phyloP scores from a whole-genome alignment of 2,329 filamentous ascomycete species.

The Fusarium incarnatum region DNA sequence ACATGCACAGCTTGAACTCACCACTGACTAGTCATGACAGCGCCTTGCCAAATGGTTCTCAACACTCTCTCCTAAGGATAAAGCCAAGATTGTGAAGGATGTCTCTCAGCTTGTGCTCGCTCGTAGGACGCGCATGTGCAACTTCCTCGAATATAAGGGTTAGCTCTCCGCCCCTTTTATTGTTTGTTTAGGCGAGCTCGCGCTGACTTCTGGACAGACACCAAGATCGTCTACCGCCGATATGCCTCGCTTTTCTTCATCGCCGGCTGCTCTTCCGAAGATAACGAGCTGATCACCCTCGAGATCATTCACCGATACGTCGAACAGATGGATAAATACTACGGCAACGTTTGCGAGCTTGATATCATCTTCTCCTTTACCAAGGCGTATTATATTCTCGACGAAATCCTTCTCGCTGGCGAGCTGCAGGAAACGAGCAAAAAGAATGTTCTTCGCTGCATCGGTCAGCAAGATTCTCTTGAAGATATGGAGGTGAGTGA shows the following conservation, averaged over 20 bases:
- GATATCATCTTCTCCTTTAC: constrained; percentile 99
- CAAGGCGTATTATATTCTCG: constrained; percentile 98
- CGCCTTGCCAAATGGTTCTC: constrained; percentile 99
- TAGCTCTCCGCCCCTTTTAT: constrained; percentile 34
- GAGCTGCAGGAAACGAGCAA: constrained; percentile 99
- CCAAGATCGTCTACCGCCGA: constrained; percentile 97
- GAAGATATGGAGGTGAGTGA: constrained; percentile 98
- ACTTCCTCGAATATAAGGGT: constrained; percentile 99
- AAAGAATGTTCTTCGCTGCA: constrained; percentile 97
- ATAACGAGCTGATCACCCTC: constrained; percentile 98
- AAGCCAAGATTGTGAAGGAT: constrained; percentile 99
- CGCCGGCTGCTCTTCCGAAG: constrained; percentile 93
- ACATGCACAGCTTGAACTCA: constrained; percentile 15
- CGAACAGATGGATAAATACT: constrained; percentile 99
- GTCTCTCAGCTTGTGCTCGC: constrained; percentile 97
- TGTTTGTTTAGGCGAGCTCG: constrained; percentile 6
- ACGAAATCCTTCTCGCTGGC: constrained; percentile 93
- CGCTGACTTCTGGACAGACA: constrained; percentile 69
- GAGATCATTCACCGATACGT: constrained; percentile 99
- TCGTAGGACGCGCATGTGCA: constrained; percentile 98
- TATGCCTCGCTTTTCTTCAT: constrained; percentile 99
- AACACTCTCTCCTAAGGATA: constrained; percentile 95
- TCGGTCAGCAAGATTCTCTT: constrained; percentile 95
- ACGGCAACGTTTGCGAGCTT: constrained; percentile 98
- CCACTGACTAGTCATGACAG: constrained; percentile 61